These are phyloP conservation scores for thale cress (Arabidopsis thaliana) DNA, from an alignment of 345 rosid species.

Conservation along the genomic window DNA sequence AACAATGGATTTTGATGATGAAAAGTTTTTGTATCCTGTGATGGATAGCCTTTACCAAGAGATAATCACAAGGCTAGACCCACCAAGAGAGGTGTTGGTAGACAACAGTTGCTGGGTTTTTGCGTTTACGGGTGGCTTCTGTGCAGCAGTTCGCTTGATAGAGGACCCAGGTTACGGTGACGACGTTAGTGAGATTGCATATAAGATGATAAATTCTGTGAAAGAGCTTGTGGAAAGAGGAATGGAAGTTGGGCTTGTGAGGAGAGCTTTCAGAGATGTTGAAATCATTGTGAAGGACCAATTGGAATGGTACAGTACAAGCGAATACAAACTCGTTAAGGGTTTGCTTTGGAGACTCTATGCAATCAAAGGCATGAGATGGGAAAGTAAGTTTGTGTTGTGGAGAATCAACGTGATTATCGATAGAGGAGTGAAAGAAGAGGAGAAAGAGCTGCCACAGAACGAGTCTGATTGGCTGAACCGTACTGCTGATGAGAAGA, in stretches of 20 bases:
- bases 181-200: background rate
- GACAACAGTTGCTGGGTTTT: background rate
- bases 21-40: background rate
- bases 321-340: background rate
- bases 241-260: slow-evolving; percentile 30
- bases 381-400: slow-evolving; percentile 2
- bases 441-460: background rate
- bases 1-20: background rate
- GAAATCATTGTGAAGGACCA: slow-evolving; percentile 5
- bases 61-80: slow-evolving; percentile 1
- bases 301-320: background rate
- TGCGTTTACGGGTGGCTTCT: slow-evolving; percentile 16
- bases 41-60: background rate
- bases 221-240: slow-evolving; percentile 5
- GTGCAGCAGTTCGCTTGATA: background rate
- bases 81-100: background rate
- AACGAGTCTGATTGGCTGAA: background rate
- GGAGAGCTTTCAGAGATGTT: slow-evolving; percentile 8
- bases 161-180: background rate
- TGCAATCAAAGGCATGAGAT: background rate
- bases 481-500: background rate
- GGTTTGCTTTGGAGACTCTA: background rate
- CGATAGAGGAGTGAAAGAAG: background rate
- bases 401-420: background rate
- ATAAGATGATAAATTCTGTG: slow-evolving; percentile 12